Evolutionary conservation across 176 grass and related monocot genomes (phyloP), one percentile per base, ranked within the genome.

Genomic region (Melocanna baccifera): DNA sequence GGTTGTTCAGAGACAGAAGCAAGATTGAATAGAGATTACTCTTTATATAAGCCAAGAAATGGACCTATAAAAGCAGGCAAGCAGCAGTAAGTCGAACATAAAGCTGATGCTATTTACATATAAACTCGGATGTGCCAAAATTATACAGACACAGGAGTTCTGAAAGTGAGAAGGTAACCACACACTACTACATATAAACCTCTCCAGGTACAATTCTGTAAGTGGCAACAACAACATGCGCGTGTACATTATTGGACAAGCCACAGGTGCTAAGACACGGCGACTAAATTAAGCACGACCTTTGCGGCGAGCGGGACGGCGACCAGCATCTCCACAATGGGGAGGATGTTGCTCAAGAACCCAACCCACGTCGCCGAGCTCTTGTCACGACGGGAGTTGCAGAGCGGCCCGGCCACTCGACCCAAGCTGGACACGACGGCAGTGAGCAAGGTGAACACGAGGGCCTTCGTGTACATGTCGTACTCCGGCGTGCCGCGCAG

Each of bases 241-340:
- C 43, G 14, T 43, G 39, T 22, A 25, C 67, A 69, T 11, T 23
- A 43, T 12, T 43, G 39, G 41, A 37, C 64, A 65, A 9, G 61
- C 6, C 28, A 69, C 68, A 26, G 9, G 40, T 23, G 4, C 43
- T 62, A 78, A 11, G 75, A 26, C 30, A 20, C 43, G 16, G 76
- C 15, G 30, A 86, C 67, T n/a, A 71, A 20, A 18, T 72, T 18
- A 19, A 26, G 6, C 43, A 63, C 68, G n/a, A 86, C 76, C 67
- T 79, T 80, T 0, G 76, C 76, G 16, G 84, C 76, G 43, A 80
- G 76, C 42, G 84, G 76, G 42, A 86, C 56, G 6, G 84, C 84
- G 30, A 86, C 76, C 55, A 86, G 76, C 76, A 86, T 86, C 84
- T 86, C 84, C 14, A 86, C 76, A 22, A 86, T 62, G 56, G 84